Evolutionary conservation across 2,329 filamentous ascomycete species (phyloP).

Genomic region (Penicillium fuscoglaucum): DNA sequence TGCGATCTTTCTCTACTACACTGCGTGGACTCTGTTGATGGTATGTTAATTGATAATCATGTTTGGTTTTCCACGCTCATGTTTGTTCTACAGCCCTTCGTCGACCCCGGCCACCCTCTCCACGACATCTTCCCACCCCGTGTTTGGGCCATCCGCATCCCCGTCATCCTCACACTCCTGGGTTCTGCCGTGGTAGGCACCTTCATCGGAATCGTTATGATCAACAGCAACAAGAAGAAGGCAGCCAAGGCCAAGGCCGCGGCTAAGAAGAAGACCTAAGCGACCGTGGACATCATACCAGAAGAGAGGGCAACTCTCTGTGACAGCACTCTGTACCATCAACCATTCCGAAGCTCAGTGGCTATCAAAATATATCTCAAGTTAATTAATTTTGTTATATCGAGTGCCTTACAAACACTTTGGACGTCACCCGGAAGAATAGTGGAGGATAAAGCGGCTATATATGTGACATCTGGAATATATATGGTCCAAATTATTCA

Average conservation of each 20-base stretch:
- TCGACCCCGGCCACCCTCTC: slow-evolving; percentile 89
- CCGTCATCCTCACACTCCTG: slow-evolving; percentile 91
- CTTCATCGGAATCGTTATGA: slow-evolving; percentile 97
- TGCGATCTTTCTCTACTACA: slow-evolving; percentile 85
- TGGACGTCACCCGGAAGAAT: not conserved
- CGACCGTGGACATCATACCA: not conserved
- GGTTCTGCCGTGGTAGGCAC: slow-evolving; percentile 92
- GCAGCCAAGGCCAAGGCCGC: slow-evolving; percentile 86
- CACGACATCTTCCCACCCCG: slow-evolving; percentile 95
- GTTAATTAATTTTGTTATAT: slow-evolving; percentile 8
- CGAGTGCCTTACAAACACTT: not conserved
- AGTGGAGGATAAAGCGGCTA: not conserved
- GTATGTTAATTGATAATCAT: slow-evolving; percentile 52
- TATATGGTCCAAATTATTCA: not conserved
- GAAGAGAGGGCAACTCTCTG: not conserved
- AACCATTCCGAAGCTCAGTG: not conserved
- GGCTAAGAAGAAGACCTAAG: slow-evolving; percentile 79
- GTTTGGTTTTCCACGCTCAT: not conserved
- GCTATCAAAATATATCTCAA: slow-evolving; percentile 4
- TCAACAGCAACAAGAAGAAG: slow-evolving; percentile 97
- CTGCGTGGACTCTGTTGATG: slow-evolving; percentile 96
- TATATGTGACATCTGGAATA: not conserved
- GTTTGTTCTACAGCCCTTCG: slow-evolving; percentile 71
- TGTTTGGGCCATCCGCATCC: slow-evolving; percentile 98
- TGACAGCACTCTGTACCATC: slow-evolving; percentile 9